phyloP scores from a whole-genome alignment of 2,329 filamentous ascomycete genomes.

The Penicillium sp. region DNA sequence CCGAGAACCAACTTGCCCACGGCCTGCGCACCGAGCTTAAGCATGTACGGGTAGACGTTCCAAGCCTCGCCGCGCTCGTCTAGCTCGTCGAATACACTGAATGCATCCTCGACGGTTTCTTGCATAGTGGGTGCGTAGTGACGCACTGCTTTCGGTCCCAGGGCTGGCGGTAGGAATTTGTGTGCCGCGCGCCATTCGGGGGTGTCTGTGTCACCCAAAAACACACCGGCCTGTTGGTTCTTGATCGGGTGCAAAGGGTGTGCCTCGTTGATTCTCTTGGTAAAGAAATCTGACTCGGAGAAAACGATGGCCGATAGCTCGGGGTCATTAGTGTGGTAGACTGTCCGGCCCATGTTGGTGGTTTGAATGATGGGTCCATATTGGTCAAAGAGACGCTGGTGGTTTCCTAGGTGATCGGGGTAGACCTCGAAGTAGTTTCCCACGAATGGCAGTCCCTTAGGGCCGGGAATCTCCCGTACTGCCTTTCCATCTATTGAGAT shows the following conservation, averaged over 20 bases:
- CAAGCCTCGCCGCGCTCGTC: slow-evolving; percentile 48
- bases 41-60: slow-evolving; percentile 54
- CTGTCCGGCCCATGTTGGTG: slow-evolving; percentile 52
- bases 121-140: slow-evolving; percentile 61
- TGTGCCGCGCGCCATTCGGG: slow-evolving; percentile 48
- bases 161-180: slow-evolving; percentile 50
- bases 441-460: slow-evolving; percentile 37
- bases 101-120: slow-evolving; percentile 52
- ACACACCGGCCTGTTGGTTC: slow-evolving; percentile 31
- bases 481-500: slow-evolving; percentile 33
- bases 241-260: slow-evolving; percentile 35
- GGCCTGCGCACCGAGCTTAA: slow-evolving; percentile 48
- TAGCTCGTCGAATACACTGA: slow-evolving; percentile 50
- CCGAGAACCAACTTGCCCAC: slow-evolving; percentile 49
- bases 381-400: slow-evolving; percentile 54
- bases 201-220: slow-evolving; percentile 36
- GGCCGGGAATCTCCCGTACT: slow-evolving; percentile 27
- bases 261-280: slow-evolving; percentile 49
- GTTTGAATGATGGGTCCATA: slow-evolving; percentile 57
- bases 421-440: slow-evolving; percentile 58
- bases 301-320: slow-evolving; percentile 50
- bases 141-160: slow-evolving; percentile 22
- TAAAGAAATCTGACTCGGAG: slow-evolving; percentile 54
- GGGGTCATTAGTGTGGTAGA: slow-evolving; percentile 56
- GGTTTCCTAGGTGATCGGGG: slow-evolving; percentile 60